Base-by-base conservation (phyloP, 495 filamentous ascomycete species). In the Neurospora sublineolata region DNA sequence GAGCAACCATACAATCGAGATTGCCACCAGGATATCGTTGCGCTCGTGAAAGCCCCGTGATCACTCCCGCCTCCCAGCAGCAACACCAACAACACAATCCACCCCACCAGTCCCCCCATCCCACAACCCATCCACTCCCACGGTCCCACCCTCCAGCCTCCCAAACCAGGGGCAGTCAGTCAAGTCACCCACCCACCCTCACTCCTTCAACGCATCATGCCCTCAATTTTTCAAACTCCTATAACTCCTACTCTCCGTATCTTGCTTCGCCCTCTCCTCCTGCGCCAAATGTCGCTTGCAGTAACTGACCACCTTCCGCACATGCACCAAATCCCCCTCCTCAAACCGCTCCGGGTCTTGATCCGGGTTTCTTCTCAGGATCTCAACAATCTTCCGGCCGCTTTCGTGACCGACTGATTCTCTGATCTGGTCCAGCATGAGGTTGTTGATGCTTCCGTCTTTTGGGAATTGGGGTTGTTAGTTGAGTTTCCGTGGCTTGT, bases 371-470 rank as follows among this genome's bases (percentile, higher is more conserved):
- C 85, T 85, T 72, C 86, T 81, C 42, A 92, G 80, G 68, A 91
- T 92, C 33, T 86, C 77, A 37, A 91, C 85, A 69, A 91, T 91
- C 73, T 87, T 87, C 14, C 87, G 84, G 16, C 89, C 87, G 74
- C 87, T 89, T 72, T 89, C 88, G 73, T 91, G 89, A 12, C 88
- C 89, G 72, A 89, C 79, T 1, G 86, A 91, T 82, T 92, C 90
- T n/a, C n/a, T n/a, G n/a, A n/a, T n/a, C n/a, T n/a, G n/a, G n/a
- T n/a, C n/a, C n/a, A n/a, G n/a, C n/a, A n/a, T n/a, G n/a, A n/a
- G n/a, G n/a, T n/a, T n/a, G n/a, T n/a, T 7, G 37, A 37, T 9
- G 84, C 78, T 18, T 86, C 84, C 41, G 84, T 77, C 67, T n/a
- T n/a, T n/a, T n/a, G n/a, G n/a, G n/a, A n/a, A n/a, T n/a, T n/a